Percentiles rank a stretch among this genome's conserved stretches.
phyloP scores from a whole-genome alignment of 805 yeast genomes.

The Starmerella sirachaensis region DNA sequence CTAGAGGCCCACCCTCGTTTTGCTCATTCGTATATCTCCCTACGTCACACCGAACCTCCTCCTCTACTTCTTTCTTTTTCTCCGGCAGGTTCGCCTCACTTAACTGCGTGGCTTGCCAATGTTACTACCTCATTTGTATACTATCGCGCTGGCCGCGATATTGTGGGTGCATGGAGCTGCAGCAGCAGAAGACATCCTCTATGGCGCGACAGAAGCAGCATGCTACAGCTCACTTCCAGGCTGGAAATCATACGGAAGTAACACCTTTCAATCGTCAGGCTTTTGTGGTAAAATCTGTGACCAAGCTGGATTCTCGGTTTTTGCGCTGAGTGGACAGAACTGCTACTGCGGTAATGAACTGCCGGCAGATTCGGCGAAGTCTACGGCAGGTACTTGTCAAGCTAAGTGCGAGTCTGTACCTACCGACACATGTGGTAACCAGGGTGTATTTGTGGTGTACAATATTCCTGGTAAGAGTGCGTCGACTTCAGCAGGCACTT shows the following conservation, averaged over 20 bases:
- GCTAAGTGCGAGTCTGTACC: constrained; percentile 51
- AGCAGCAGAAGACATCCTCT: too few relatives aligned
- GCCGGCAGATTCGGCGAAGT: constrained; percentile 29
- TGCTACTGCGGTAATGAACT: constrained; percentile 57
- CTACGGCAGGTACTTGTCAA: constrained; percentile 32
- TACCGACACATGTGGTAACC: constrained; percentile 52
- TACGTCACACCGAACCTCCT: too few relatives aligned
- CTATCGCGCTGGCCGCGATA: constrained; percentile 12
- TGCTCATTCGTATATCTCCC: too few relatives aligned
- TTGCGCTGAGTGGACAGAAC: constrained; percentile 39
- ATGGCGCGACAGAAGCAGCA: too few relatives aligned
- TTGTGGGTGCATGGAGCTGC: background rate
- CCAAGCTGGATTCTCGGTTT: constrained; percentile 33
- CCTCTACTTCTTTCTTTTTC: background rate
- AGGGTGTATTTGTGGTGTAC: constrained; percentile 32
- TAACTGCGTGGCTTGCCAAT: background rate
- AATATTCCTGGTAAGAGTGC: constrained; percentile 10
- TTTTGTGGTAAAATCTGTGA: constrained; percentile 32
- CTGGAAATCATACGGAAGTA: constrained; percentile 36
- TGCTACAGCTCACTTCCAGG: constrained; percentile 32
- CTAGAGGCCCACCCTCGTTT: too few relatives aligned
- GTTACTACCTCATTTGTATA: background rate
- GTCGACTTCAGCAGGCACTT: background rate
- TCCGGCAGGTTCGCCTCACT: too few relatives aligned
- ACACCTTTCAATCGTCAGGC: constrained; percentile 38